Percentiles rank a stretch among this genome's conserved stretches.
Conservation (phyloP, 1,139 yeast species). For the Magnusiomyces clavatus region DNA sequence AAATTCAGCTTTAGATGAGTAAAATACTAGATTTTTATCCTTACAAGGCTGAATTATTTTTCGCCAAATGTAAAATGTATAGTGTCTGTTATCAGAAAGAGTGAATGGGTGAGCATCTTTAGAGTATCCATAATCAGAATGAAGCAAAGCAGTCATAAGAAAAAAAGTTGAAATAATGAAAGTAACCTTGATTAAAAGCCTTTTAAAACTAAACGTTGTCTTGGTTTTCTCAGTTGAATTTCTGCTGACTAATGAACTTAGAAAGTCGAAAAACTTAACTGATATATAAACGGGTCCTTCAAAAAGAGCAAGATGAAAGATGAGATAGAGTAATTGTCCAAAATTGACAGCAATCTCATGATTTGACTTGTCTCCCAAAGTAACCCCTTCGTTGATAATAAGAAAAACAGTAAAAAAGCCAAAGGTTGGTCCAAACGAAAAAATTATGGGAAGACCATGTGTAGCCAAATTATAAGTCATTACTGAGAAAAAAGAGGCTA, state of each 20-base stretch:
- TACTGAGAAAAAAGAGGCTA: conserved; percentile 1
- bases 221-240: background rate
- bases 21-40: conserved; percentile 8
- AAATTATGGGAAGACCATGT: conserved; percentile 21
- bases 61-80: conserved; percentile 76
- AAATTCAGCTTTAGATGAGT: background rate
- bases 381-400: conserved; percentile 61
- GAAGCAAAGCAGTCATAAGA: conserved; percentile 46
- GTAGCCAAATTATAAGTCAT: conserved; percentile 3
- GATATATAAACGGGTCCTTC: conserved; percentile 47
- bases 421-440: conserved; percentile 52
- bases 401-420: conserved; percentile 50
- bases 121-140: conserved; percentile 32
- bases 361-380: conserved; percentile 83
- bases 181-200: conserved; percentile 12
- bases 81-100: conserved; percentile 91
- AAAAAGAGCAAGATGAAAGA: conserved; percentile 51
- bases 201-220: background rate
- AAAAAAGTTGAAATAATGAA: conserved; percentile 22
- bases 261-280: background rate
- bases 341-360: conserved; percentile 66
- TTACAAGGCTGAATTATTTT: conserved; percentile 35
- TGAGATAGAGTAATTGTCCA: conserved; percentile 77
- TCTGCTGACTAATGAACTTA: no score
- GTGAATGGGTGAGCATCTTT: conserved; percentile 73